Evolutionary conservation across 2,329 filamentous ascomycete species (phyloP).

Genomic region (Fusarium sp.): DNA sequence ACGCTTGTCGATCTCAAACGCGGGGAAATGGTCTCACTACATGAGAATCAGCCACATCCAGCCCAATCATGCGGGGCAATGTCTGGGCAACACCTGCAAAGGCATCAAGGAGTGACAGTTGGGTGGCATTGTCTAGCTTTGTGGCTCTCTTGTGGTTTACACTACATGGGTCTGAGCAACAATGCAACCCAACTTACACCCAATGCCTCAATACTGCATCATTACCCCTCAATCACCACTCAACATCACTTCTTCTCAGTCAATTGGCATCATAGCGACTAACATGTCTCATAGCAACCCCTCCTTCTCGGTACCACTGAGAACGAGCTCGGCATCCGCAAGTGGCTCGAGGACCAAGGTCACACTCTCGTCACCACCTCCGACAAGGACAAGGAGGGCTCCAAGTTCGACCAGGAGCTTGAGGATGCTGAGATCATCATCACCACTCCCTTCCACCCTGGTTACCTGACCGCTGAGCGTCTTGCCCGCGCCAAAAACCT

Average conservation of each 20-base stretch:
- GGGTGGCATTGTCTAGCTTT: conserved; percentile 20
- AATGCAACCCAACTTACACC: conserved; percentile 31
- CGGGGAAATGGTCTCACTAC: conserved; percentile 42
- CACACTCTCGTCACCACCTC: conserved; percentile 97
- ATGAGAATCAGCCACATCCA: conserved; percentile 39
- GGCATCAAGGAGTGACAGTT: conserved; percentile 9
- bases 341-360: conserved; percentile 97
- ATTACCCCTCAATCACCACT: conserved; percentile 3
- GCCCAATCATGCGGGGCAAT: conserved; percentile 38
- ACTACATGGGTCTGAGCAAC: conserved; percentile 15
- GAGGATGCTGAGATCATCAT: conserved; percentile 99
- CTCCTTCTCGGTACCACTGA: conserved; percentile 93
- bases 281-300: conserved; percentile 65
- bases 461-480: conserved; percentile 96
- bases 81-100: conserved; percentile 20
- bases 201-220: conserved; percentile 16
- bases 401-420: conserved; percentile 93
- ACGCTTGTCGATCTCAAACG: conserved; percentile 44
- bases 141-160: conserved; percentile 22
- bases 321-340: conserved; percentile 96
- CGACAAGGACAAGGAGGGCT: conserved; percentile 95
- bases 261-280: conserved; percentile 31
- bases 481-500: conserved; percentile 98
- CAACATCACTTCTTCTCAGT: background rate
- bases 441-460: conserved; percentile 98